A percentile compares a stretch with the other conserved stretches of the same genome.
These are phyloP conservation scores for Botryosphaeria agaves DNA, from an alignment of 2,329 filamentous ascomycete species.

Conservation along the genomic window DNA sequence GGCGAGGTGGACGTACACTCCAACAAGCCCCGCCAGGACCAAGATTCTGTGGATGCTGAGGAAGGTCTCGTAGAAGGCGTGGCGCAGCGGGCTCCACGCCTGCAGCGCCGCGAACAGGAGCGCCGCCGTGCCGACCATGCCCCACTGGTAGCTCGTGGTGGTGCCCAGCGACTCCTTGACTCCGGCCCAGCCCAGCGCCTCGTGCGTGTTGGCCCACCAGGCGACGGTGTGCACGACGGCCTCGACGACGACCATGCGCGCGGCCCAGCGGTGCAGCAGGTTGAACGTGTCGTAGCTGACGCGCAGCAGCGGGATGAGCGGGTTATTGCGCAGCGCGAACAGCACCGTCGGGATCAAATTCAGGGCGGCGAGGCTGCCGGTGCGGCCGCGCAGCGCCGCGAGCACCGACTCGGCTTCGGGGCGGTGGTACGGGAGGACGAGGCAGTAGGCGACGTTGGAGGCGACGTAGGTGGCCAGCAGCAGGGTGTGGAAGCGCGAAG, in stretches of 20 bases:
- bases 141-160: slow-evolving; percentile 47
- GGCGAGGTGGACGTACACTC: slow-evolving; percentile 64
- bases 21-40: slow-evolving; percentile 48
- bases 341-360: slow-evolving; percentile 89
- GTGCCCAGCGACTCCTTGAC: slow-evolving; percentile 35
- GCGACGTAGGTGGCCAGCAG: slow-evolving; percentile 50
- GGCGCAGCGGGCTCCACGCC: slow-evolving; percentile 64
- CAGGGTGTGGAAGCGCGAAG: slow-evolving; percentile 59
- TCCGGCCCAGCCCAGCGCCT: slow-evolving; percentile 44
- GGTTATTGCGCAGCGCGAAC: slow-evolving; percentile 84
- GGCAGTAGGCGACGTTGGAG: slow-evolving; percentile 63
- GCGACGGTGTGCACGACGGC: slow-evolving; percentile 51
- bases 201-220: slow-evolving; percentile 50
- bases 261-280: slow-evolving; percentile 70
- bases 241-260: slow-evolving; percentile 54
- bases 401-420: slow-evolving; percentile 38
- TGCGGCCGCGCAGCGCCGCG: slow-evolving; percentile 71
- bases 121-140: slow-evolving; percentile 39
- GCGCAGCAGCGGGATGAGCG: slow-evolving; percentile 61
- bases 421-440: slow-evolving; percentile 42
- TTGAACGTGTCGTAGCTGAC: slow-evolving; percentile 97
- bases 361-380: slow-evolving; percentile 65
- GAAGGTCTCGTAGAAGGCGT: slow-evolving; percentile 96
- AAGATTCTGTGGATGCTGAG: slow-evolving; percentile 70
- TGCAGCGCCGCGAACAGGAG: slow-evolving; percentile 51